phyloP scores from a whole-genome alignment of 2,329 filamentous ascomycete genomes.

The Lanzia echinophila region DNA sequence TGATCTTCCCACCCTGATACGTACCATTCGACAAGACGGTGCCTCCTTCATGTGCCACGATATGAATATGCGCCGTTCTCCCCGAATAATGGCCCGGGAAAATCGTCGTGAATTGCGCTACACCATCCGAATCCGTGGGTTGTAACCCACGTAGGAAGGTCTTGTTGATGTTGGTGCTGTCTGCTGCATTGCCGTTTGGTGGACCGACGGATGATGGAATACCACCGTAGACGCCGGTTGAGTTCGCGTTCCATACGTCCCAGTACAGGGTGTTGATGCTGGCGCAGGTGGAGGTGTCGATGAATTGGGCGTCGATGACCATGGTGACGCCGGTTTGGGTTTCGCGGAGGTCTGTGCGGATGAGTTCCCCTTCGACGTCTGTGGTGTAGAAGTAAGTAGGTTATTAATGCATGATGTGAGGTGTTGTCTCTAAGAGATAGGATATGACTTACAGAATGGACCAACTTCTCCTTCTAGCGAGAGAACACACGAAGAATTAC shows the following conservation, averaged over 20 bases:
- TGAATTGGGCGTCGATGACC: constrained; percentile 45
- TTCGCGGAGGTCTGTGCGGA: constrained; percentile 42
- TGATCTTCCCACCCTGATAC: constrained; percentile 43
- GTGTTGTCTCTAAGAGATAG: neutral
- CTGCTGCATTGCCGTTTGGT: constrained; percentile 31
- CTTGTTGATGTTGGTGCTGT: constrained; percentile 19
- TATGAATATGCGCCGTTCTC: constrained; percentile 42
- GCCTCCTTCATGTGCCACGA: constrained; percentile 12
- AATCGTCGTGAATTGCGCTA: constrained; percentile 36
- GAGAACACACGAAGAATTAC: neutral
- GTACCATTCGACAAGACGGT: constrained; percentile 36
- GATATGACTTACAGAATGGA: neutral
- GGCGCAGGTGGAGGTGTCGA: constrained; percentile 45
- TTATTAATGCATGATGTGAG: too few relatives aligned
- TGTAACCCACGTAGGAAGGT: constrained; percentile 39
- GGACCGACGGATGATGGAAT: constrained; percentile 30
- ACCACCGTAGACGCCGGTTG: constrained; percentile 41
- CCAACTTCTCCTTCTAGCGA: neutral
- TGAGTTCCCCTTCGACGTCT: constrained; percentile 23
- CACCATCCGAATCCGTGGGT: constrained; percentile 36
- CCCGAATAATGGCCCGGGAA: constrained; percentile 41
- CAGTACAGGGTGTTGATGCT: constrained; percentile 41
- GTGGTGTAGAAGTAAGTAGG: too few relatives aligned
- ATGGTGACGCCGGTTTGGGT: constrained; percentile 42
- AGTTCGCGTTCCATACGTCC: constrained; percentile 43